A percentile compares a stretch with the other conserved stretches of the same genome.
Conservation (phyloP, 2,329 filamentous ascomycete genomes). For the Verticillium albo-atrum region DNA sequence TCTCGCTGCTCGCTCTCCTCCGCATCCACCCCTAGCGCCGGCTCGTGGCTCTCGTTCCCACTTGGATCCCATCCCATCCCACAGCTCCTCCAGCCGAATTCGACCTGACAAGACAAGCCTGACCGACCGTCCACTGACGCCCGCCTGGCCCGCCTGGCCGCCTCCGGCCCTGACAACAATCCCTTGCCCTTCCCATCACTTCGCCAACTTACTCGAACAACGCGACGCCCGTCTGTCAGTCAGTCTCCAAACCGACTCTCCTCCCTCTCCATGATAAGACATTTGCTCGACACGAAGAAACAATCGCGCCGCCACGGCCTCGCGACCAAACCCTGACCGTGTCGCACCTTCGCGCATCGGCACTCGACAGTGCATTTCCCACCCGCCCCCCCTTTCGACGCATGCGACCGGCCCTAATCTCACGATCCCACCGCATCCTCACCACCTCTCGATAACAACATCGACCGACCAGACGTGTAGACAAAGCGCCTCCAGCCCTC, state of each 20-base stretch:
- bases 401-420: not conserved
- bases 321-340: not conserved
- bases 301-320: not conserved
- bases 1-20: not conserved
- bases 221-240: not conserved
- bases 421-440: not conserved
- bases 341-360: not conserved
- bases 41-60: not conserved
- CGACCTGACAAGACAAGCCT: not conserved
- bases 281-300: not conserved
- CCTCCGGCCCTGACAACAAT: not conserved
- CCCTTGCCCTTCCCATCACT: not conserved
- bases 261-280: not conserved
- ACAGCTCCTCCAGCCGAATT: not conserved
- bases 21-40: slow-evolving; percentile 1
- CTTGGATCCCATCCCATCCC: not conserved
- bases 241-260: not conserved
- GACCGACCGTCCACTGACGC: not conserved
- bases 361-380: not conserved
- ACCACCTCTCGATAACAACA: not conserved
- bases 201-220: not conserved
- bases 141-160: not conserved
- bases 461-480: not conserved
- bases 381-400: not conserved
- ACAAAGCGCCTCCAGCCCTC: not conserved